These are phyloP conservation scores for Candida vartiovaarae DNA, from an alignment of 805 yeast species.

Conservation along the genomic window DNA sequence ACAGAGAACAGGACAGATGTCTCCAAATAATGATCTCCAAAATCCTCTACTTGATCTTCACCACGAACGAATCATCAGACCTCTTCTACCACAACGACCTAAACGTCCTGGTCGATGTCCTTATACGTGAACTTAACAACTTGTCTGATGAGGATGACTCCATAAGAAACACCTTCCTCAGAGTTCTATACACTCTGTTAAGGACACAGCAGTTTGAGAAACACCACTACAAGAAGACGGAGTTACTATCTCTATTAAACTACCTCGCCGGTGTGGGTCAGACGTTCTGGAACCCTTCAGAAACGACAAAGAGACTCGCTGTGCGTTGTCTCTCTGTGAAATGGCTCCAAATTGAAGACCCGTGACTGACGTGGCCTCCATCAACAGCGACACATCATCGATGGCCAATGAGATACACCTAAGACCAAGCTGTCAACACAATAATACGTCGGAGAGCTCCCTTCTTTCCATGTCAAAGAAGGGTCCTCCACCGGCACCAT, in stretches of 20 bases:
- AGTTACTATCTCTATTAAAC: constrained; percentile 42
- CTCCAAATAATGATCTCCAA: constrained; percentile 75
- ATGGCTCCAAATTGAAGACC: constrained; percentile 22
- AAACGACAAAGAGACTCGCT: constrained; percentile 37
- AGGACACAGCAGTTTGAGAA: constrained; percentile 53
- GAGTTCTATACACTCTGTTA: constrained; percentile 68
- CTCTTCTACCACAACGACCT: constrained; percentile 78
- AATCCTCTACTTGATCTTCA: constrained; percentile 65
- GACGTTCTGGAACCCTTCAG: constrained; percentile 29
- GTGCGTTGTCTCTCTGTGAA: constrained; percentile 19
- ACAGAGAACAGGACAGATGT: constrained; percentile 65
- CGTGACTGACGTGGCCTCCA: constrained; percentile 2
- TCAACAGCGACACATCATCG: constrained; percentile 5
- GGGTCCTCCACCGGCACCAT: constrained; percentile 31
- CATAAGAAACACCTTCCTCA: constrained; percentile 60
- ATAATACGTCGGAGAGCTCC: constrained; percentile 28
- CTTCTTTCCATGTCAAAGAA: constrained; percentile 27
- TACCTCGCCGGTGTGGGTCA: constrained; percentile 33
- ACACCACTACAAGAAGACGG: constrained; percentile 51
- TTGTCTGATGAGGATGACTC: constrained; percentile 52
- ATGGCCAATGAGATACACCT: background rate
- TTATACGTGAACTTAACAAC: constrained; percentile 72
- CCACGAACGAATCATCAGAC: constrained; percentile 50
- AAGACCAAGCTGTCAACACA: background rate
- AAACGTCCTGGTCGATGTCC: constrained; percentile 75